phyloP scores from a whole-genome alignment of 805 yeast genomes.

The Priceomyces melissophilus region DNA sequence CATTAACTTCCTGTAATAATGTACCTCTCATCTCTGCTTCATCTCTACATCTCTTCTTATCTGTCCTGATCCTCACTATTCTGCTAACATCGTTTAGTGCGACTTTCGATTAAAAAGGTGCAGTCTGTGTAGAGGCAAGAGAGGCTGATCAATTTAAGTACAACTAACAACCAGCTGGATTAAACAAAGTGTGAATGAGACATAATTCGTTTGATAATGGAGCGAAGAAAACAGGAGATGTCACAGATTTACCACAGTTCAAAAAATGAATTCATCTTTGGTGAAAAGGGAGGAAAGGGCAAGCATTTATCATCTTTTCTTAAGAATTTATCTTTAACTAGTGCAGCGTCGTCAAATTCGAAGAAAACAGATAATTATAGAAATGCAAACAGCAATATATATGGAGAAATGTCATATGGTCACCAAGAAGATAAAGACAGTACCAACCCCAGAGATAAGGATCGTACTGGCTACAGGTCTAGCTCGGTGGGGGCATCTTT shows the following conservation, averaged over 20 bases:
- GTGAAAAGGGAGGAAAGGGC: conserved; percentile 67
- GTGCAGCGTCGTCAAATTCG: conserved; percentile 14
- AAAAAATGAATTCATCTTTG: conserved; percentile 60
- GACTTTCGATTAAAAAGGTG: too few relatives aligned
- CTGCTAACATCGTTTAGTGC: too few relatives aligned
- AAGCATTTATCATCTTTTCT: conserved; percentile 53
- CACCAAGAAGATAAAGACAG: conserved; percentile 7
- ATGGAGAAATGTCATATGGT: conserved; percentile 33
- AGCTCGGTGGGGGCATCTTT: conserved; percentile 18
- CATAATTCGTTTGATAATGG: conserved; percentile 21
- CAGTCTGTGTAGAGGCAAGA: too few relatives aligned
- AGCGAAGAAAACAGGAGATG: conserved; percentile 43
- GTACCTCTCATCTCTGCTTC: too few relatives aligned
- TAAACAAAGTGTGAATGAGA: too few relatives aligned
- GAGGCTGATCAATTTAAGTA: too few relatives aligned
- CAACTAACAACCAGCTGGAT: too few relatives aligned
- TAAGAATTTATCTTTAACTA: conserved; percentile 40
- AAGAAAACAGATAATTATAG: conserved; percentile 16
- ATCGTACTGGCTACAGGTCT: conserved; percentile 7
- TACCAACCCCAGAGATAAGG: conserved; percentile 6
- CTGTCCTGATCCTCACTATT: too few relatives aligned
- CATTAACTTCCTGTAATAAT: too few relatives aligned
- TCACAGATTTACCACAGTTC: conserved; percentile 36
- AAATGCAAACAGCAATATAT: conserved; percentile 34
- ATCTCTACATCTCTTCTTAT: too few relatives aligned